Conservation (phyloP, 257 asterid genomes). For the Linderniella brevidens region DNA sequence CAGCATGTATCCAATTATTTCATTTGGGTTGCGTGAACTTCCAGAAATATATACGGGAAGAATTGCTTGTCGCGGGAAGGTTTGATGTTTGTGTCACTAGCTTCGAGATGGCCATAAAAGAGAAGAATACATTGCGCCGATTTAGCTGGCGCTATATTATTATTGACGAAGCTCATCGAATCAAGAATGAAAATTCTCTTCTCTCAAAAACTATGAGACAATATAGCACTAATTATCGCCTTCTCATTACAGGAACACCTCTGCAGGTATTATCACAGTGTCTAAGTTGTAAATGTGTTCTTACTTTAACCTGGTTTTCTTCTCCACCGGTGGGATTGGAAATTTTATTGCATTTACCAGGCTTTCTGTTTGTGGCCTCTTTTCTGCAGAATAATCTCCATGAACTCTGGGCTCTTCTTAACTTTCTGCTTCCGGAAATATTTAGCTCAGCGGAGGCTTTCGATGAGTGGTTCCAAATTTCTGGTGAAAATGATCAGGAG, state of each 20-base stretch:
- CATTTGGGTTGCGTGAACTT: neutral
- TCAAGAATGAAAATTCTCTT: constrained; percentile 93
- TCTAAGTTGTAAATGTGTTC: neutral
- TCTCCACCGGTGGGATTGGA: neutral
- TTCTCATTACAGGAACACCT: constrained; percentile 95
- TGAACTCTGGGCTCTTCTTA: constrained; percentile 96
- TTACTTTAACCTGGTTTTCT: neutral
- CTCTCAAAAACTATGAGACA: constrained; percentile 93
- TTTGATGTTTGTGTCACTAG: constrained; percentile 96
- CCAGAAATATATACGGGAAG: constrained; percentile 81
- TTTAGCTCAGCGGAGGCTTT: constrained; percentile 98
- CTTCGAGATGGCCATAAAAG: constrained; percentile 98
- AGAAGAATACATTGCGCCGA: constrained; percentile 71
- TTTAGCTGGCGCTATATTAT: constrained; percentile 97
- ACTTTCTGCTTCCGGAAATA: constrained; percentile 95
- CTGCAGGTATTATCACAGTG: constrained; percentile 50
- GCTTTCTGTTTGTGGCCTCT: constrained; percentile 6
- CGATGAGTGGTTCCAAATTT: constrained; percentile 98
- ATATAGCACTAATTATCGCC: constrained; percentile 77
- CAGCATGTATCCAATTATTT: no score
- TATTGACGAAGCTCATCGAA: constrained; percentile 97
- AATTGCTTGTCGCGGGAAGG: constrained; percentile 90
- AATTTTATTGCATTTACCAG: neutral
- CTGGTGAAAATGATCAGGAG: constrained; percentile 97
- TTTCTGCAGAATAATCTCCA: constrained; percentile 90